A percentile compares a stretch with the other conserved stretches of the same genome.
phyloP scores from a whole-genome alignment of 768 basidiomycete genomes.

The Agaricus blazei region DNA sequence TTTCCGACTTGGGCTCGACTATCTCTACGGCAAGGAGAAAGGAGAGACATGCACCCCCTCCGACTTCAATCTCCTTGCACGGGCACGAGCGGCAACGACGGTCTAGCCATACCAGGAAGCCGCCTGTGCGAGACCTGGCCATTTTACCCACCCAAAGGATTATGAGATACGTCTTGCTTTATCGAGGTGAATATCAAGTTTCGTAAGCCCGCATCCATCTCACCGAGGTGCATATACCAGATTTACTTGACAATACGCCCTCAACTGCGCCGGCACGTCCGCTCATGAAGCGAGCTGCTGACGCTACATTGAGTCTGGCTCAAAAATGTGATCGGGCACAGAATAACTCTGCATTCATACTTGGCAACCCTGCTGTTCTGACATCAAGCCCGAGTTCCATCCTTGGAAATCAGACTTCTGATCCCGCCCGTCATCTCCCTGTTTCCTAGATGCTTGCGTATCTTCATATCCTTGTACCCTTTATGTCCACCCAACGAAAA shows the following conservation, averaged over 20 bases:
- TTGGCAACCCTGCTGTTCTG: not conserved
- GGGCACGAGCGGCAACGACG: not conserved
- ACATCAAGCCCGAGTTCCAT: not conserved
- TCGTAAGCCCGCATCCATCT: not conserved
- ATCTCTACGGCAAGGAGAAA: not conserved
- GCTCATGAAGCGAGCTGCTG: conserved; percentile 54
- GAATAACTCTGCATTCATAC: conserved; percentile 35
- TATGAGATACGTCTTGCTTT: conserved; percentile 63
- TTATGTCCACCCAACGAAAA: too few relatives aligned
- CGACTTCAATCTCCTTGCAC: not conserved
- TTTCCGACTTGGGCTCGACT: conserved; percentile 10
- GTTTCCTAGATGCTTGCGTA: not conserved
- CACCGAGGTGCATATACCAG: conserved; percentile 24
- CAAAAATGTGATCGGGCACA: conserved; percentile 58
- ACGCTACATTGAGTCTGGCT: conserved; percentile 54
- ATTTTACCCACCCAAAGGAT: conserved; percentile 64
- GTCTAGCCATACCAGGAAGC: conserved; percentile 13
- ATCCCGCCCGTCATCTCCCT: not conserved
- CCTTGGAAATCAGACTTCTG: not conserved
- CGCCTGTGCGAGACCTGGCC: conserved; percentile 52
- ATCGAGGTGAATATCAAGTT: conserved; percentile 38
- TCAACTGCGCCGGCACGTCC: conserved; percentile 44
- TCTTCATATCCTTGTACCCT: not conserved
- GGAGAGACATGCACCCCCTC: not conserved
- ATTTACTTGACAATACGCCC: conserved; percentile 53